Evolutionary conservation across 1,284 basidiomycete species (phyloP).

Genomic region (Bjerkandera adusta): DNA sequence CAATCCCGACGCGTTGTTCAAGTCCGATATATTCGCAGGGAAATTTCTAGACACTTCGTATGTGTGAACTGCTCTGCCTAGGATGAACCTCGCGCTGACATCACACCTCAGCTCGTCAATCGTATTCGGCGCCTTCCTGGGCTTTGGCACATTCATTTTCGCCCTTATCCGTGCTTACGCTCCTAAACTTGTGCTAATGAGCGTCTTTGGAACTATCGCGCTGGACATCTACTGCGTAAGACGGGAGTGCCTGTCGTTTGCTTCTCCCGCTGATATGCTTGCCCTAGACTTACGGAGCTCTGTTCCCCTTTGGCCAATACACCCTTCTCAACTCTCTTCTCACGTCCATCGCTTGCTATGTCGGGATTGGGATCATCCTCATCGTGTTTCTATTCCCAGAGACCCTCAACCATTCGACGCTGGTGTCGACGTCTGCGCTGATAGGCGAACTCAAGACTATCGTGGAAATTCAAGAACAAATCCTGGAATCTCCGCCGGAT

Average conservation of each 20-base stretch:
- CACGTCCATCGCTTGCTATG: constrained; percentile 57
- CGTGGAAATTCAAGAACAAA: constrained; percentile 38
- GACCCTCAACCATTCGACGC: constrained; percentile 56
- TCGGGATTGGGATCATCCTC: constrained; percentile 56
- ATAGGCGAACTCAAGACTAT: constrained; percentile 34
- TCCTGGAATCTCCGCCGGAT: constrained; percentile 36
- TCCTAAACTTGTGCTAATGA: constrained; percentile 58
- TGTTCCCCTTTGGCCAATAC: constrained; percentile 68
- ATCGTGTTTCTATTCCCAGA: constrained; percentile 73
- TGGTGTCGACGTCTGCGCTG: constrained; percentile 32
- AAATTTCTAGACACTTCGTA: constrained; percentile 64
- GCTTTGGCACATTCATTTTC: constrained; percentile 58
- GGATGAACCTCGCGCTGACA: constrained; percentile 13
- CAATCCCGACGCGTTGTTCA: constrained; percentile 48
- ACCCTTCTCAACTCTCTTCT: constrained; percentile 57
- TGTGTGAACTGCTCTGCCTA: constrained; percentile 16
- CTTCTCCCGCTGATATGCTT: not conserved
- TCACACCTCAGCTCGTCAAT: constrained; percentile 42
- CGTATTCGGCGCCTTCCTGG: constrained; percentile 73
- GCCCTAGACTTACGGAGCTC: constrained; percentile 44
- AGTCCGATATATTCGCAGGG: constrained; percentile 58
- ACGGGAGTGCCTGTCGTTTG: constrained; percentile 5
- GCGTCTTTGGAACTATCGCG: constrained; percentile 58
- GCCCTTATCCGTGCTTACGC: constrained; percentile 58
- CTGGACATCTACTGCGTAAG: constrained; percentile 62